phyloP scores from a whole-genome alignment of 169 alveolate genomes.

The Plasmodium reichenowi region DNA sequence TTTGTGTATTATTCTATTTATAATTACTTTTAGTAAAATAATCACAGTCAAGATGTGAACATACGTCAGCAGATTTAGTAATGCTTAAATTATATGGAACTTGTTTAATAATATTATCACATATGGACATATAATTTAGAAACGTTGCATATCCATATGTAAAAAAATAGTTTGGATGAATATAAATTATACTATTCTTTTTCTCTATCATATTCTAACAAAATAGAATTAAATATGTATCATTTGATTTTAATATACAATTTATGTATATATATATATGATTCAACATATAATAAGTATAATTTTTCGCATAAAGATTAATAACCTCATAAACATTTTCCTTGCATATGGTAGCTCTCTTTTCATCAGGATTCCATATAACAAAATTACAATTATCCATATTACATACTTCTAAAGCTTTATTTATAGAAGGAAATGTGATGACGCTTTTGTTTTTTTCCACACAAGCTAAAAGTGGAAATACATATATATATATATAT shows the following conservation, averaged over 20 bases:
- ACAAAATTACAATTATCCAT: conserved; percentile 48
- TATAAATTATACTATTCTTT: conserved; percentile 41
- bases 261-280: neutral
- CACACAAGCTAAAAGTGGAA: conserved; percentile 29
- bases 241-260: neutral
- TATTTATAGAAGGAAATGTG: conserved; percentile 36
- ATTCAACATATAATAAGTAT: too few species aligned
- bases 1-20: neutral
- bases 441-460: conserved; percentile 29
- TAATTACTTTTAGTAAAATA: conserved; percentile 63
- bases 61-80: conserved; percentile 42
- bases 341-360: conserved; percentile 42
- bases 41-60: conserved; percentile 63
- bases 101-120: conserved; percentile 57
- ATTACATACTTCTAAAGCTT: conserved; percentile 68
- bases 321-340: conserved; percentile 25
- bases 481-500: neutral
- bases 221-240: neutral
- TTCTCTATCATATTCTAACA: conserved; percentile 36
- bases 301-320: too few species aligned
- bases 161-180: conserved; percentile 57
- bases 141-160: conserved; percentile 70
- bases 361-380: conserved; percentile 60
- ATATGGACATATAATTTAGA: conserved; percentile 75
- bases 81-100: conserved; percentile 52